Evolutionary conservation across 805 yeast species (phyloP).

Genomic region (Scheffersomyces ergatensis): DNA sequence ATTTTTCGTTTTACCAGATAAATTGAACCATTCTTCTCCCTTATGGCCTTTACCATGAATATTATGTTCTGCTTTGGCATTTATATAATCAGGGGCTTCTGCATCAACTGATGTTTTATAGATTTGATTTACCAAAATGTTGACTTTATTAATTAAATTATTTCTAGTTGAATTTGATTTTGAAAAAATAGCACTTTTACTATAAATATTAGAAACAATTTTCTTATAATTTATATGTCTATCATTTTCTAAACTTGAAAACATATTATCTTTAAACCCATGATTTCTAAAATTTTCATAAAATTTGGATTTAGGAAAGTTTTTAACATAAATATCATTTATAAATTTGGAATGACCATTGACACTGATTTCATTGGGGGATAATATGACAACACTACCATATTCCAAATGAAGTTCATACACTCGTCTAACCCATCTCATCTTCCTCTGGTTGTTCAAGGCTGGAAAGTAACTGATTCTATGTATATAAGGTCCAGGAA

Average conservation of each 20-base stretch:
- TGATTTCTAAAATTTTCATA: conserved; percentile 61
- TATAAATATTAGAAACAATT: conserved; percentile 29
- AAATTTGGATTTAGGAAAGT: conserved; percentile 56
- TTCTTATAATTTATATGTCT: conserved; percentile 41
- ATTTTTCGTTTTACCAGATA: conserved; percentile 15
- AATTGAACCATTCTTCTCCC: conserved; percentile 29
- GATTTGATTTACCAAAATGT: conserved; percentile 24
- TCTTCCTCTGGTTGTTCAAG: conserved; percentile 43
- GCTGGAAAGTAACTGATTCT: conserved; percentile 39
- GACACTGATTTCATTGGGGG: conserved; percentile 62
- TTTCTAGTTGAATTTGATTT: conserved; percentile 25
- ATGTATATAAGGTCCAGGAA: conserved; percentile 61
- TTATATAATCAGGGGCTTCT: conserved; percentile 28
- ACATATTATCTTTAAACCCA: conserved; percentile 53
- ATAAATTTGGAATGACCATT: conserved; percentile 47
- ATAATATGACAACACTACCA: conserved; percentile 61
- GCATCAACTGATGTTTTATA: conserved; percentile 27
- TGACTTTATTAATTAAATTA: conserved; percentile 23
- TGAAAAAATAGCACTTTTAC: conserved; percentile 31
- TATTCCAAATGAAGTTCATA: conserved; percentile 51
- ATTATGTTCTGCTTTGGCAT: conserved; percentile 28
- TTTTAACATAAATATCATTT: conserved; percentile 53
- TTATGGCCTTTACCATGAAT: conserved; percentile 31
- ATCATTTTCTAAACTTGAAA: conserved; percentile 51
- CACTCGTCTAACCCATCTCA: conserved; percentile 37